Conservation (phyloP, 1,284 basidiomycete species). For the Microbotryum intermedium region DNA sequence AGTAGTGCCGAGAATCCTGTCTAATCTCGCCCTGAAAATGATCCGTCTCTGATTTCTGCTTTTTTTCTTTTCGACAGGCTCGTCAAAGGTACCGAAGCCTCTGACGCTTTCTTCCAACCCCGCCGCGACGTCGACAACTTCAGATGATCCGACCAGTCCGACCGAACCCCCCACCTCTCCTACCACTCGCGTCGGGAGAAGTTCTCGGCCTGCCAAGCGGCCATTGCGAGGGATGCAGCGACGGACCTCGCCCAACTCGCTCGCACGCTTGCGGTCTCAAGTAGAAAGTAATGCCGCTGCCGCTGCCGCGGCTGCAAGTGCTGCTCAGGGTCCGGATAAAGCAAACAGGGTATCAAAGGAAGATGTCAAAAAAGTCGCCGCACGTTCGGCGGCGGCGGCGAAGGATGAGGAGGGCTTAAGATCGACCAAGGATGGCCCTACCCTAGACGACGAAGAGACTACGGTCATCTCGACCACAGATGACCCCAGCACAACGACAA, state of each 20-base stretch:
- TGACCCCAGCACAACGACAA: not conserved
- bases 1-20: not conserved
- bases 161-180: not conserved
- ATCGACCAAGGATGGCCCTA: too few species aligned
- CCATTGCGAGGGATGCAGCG: constrained; percentile 32
- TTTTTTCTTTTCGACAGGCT: not conserved
- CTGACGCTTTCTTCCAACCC: not conserved
- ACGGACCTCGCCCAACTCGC: constrained; percentile 29
- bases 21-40: not conserved
- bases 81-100: not conserved
- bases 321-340: too few species aligned
- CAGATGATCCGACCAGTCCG: not conserved
- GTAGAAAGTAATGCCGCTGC: constrained; percentile 7
- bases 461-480: too few species aligned
- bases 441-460: too few species aligned
- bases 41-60: not conserved
- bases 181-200: not conserved
- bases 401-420: too few species aligned
- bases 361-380: too few species aligned
- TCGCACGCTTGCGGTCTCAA: constrained; percentile 15
- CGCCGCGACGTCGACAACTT: too few species aligned
- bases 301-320: constrained; percentile 2
- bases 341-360: too few species aligned
- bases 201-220: constrained; percentile 13
- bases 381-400: too few species aligned